phyloP scores from a whole-genome alignment of 306 rosid species.

The Medicago ruthenica region DNA sequence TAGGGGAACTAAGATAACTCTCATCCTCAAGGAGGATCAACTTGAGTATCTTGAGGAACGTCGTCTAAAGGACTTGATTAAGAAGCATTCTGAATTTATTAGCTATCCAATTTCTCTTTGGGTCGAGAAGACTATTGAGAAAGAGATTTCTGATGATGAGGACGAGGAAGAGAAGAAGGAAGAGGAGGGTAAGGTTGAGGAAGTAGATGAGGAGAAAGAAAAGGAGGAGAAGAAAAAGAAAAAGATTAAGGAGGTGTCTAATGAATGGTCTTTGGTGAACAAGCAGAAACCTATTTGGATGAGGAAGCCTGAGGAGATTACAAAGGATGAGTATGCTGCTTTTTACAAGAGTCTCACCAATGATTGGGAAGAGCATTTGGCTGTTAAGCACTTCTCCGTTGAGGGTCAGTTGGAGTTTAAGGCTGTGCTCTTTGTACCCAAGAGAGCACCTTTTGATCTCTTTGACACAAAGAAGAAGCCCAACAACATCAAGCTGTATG shows the following conservation, averaged over 20 bases:
- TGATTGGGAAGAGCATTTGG: conserved; percentile 94
- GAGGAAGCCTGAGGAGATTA: conserved; percentile 96
- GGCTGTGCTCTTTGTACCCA: conserved; percentile 90
- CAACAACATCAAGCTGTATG: conserved; percentile 87
- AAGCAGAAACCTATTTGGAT: conserved; percentile 97
- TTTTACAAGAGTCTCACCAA: conserved; percentile 93
- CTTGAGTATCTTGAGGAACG: conserved; percentile 96
- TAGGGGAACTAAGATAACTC: conserved; percentile 82
- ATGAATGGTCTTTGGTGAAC: conserved; percentile 94
- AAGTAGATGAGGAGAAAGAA: conserved; percentile 84
- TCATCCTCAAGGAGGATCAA: conserved; percentile 90
- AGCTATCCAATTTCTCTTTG: conserved; percentile 95
- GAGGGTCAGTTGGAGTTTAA: conserved; percentile 95
- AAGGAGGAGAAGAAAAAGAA: conserved; percentile 90
- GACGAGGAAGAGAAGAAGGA: conserved; percentile 95
- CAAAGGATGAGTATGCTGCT: conserved; percentile 88
- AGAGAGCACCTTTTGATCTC: conserved; percentile 95
- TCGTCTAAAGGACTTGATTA: conserved; percentile 80
- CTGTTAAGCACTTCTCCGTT: conserved; percentile 96
- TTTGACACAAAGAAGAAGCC: conserved; percentile 96
- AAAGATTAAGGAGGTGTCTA: conserved; percentile 85
- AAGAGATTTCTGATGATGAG: conserved; percentile 92
- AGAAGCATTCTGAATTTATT: conserved; percentile 97
- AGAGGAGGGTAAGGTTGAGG: conserved; percentile 93
- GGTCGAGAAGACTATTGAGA: conserved; percentile 91